Base-by-base conservation (phyloP, 345 rosid genomes). In the Bruguiera gymnorhiza region DNA sequence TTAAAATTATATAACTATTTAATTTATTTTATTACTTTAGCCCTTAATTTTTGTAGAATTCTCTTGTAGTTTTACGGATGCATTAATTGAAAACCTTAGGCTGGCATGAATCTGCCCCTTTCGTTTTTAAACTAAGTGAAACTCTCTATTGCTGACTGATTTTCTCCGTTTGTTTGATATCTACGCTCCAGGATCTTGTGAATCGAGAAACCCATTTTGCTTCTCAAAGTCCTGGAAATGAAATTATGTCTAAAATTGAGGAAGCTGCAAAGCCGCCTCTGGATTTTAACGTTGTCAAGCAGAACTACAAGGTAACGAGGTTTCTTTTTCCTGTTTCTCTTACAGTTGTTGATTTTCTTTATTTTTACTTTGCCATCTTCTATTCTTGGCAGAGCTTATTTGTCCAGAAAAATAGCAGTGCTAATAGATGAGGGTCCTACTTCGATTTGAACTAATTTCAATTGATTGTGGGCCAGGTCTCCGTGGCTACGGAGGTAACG, bases 181-280 rank as follows among this genome's bases (percentile, higher is more conserved):
- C 58, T 37, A 7, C 64, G 64, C 37, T 60, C 15, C 70, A 93
- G 96, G 88, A 85, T 58, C 73, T 80, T 74, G 96, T 87, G 76
- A 89, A 87, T 78, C 85, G 86, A 77, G 98, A 94, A 79, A 91
- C 97, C 11, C 72, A 90, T 67, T 91, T 91, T 83, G 83, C 98
- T 60, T 94, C 97, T 51, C 85, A 85, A 70, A 67, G 82, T 63
- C 83, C 97, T 65, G 87, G 96, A 46, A 88, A 86, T 34, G 97
- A 91, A 71, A 88, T 94, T 48, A 76, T 94, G 88, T 89, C 90
- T 1, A 91, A 86, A 76, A 86, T 89, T 74, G 98, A 91, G 85
- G 96, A 94, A 89, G 87, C 93, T 50, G 96, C 98, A 37, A 91
- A 87, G 80, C 97, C 98, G 80, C 97, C 98, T 70, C 71, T 94